phyloP scores from a whole-genome alignment of 768 basidiomycete species.

The Rhodosporidiobolus odoratus region DNA sequence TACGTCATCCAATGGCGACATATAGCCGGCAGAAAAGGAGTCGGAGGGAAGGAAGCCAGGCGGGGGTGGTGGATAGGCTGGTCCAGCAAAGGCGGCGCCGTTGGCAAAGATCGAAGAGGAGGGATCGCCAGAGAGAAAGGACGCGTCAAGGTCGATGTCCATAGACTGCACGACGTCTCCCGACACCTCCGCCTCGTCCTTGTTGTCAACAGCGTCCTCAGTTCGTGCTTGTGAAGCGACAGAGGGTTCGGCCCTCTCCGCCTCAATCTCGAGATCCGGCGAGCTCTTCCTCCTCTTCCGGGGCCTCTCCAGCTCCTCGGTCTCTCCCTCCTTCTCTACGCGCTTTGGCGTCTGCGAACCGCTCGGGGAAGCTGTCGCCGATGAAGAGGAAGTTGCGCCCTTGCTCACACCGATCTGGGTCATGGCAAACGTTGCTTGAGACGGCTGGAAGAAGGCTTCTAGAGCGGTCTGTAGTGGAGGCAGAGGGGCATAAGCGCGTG shows the following conservation, averaged over 20 bases:
- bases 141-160: conserved; percentile 1
- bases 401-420: conserved; percentile 22
- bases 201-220: too few relatives aligned
- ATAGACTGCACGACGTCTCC: background rate
- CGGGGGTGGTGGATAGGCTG: too few relatives aligned
- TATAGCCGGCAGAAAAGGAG: background rate
- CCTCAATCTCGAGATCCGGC: conserved; percentile 16
- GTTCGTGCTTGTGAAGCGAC: too few relatives aligned
- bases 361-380: background rate
- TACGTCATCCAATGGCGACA: background rate
- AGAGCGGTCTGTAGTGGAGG: conserved; percentile 55
- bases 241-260: conserved; percentile 22
- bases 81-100: too few relatives aligned
- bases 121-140: background rate
- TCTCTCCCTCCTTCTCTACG: conserved; percentile 28
- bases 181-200: background rate
- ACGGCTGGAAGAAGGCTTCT: conserved; percentile 62
- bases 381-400: too few relatives aligned
- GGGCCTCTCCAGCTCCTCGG: conserved; percentile 37
- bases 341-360: background rate
- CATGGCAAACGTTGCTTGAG: conserved; percentile 69
- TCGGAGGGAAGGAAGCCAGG: background rate
- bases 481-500: too few relatives aligned
- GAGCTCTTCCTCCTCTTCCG: conserved; percentile 34
- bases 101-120: background rate